Conservation (phyloP, 2,329 filamentous ascomycete genomes). For the Neodidymelliopsis sp. region DNA sequence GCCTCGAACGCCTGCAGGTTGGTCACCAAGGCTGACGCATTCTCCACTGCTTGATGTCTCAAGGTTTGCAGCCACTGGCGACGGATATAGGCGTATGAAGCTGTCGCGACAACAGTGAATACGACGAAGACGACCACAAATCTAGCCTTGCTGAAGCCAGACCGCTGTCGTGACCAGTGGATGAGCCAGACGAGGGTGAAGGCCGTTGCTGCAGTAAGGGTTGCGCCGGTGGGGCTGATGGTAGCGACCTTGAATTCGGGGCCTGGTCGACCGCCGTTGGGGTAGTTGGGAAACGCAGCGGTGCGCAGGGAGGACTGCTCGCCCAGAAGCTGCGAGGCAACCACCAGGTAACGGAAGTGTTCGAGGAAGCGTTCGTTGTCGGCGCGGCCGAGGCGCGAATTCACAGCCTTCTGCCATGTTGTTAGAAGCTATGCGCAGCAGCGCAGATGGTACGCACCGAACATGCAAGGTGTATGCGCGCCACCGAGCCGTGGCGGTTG, state of each 20-base stretch:
- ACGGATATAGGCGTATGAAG: constrained; percentile 75
- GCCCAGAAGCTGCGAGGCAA: constrained; percentile 87
- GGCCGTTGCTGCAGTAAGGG: constrained; percentile 68
- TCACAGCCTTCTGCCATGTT: constrained; percentile 68
- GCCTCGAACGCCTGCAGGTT: constrained; percentile 83
- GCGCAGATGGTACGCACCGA: constrained; percentile 38
- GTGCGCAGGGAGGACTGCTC: constrained; percentile 58
- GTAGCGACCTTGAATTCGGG: constrained; percentile 51
- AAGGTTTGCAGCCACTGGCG: constrained; percentile 84
- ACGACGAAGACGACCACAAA: constrained; percentile 57
- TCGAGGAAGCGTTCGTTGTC: constrained; percentile 89
- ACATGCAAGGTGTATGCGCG: constrained; percentile 48
- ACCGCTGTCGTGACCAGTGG: constrained; percentile 70
- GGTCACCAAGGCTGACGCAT: constrained; percentile 72
- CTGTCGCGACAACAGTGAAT: constrained; percentile 60
- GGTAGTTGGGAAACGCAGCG: constrained; percentile 38
- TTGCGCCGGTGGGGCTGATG: constrained; percentile 70
- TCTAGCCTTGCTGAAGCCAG: constrained; percentile 64
- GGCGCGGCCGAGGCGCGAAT: constrained; percentile 74
- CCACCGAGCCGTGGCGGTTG: constrained; percentile 47
- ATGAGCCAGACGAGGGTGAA: constrained; percentile 72
- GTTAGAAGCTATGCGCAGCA: constrained; percentile 19
- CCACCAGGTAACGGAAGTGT: constrained; percentile 90
- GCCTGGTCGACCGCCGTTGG: constrained; percentile 30
- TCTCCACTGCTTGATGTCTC: constrained; percentile 74